Conservation (phyloP, 176 grass and related monocot genomes). For the Bonia amplexicaulis region DNA sequence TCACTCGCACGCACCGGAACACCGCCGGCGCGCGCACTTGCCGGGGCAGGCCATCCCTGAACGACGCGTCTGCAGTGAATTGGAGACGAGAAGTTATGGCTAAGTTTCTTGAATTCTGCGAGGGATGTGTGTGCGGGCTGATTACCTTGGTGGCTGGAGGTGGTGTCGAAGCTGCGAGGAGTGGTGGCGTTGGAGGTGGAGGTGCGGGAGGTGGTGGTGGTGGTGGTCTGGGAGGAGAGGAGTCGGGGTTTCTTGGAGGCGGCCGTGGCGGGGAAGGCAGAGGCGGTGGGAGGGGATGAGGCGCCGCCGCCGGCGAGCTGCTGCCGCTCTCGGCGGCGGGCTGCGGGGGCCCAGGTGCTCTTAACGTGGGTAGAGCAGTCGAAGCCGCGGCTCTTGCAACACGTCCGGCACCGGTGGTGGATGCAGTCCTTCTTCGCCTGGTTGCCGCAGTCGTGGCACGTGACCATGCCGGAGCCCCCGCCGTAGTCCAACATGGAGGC, state of each 20-base stretch:
- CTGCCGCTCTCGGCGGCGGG: constrained; percentile 64
- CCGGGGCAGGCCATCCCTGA: constrained; percentile 62
- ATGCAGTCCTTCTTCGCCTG: constrained; percentile 86
- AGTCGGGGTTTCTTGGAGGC: constrained; percentile 61
- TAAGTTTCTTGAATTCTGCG: background rate
- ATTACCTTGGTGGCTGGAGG: constrained; percentile 88
- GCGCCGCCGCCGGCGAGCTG: background rate
- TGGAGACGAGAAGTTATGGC: background rate
- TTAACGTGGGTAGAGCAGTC: constrained; percentile 75
- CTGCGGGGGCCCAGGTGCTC: constrained; percentile 88
- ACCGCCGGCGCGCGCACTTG: constrained; percentile 83
- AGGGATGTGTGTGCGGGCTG: background rate
- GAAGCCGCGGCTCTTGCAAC: constrained; percentile 85
- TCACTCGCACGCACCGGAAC: constrained; percentile 89
- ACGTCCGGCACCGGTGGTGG: constrained; percentile 70
- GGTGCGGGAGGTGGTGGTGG: constrained; percentile 51
- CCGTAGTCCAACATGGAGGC: constrained; percentile 39
- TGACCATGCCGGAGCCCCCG: constrained; percentile 15
- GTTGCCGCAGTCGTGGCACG: constrained; percentile 88
- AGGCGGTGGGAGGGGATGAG: background rate
- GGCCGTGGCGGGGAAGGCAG: constrained; percentile 9
- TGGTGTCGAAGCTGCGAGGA: constrained; percentile 77
- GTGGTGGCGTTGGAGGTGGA: constrained; percentile 81
- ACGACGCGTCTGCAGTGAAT: constrained; percentile 41
- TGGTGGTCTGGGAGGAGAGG: constrained; percentile 49